A percentile compares a stretch with the other conserved stretches of the same genome.
These are phyloP conservation scores for Chlorella variabilis DNA, from an alignment of 163 green algal genomes.

Conservation along the genomic window DNA sequence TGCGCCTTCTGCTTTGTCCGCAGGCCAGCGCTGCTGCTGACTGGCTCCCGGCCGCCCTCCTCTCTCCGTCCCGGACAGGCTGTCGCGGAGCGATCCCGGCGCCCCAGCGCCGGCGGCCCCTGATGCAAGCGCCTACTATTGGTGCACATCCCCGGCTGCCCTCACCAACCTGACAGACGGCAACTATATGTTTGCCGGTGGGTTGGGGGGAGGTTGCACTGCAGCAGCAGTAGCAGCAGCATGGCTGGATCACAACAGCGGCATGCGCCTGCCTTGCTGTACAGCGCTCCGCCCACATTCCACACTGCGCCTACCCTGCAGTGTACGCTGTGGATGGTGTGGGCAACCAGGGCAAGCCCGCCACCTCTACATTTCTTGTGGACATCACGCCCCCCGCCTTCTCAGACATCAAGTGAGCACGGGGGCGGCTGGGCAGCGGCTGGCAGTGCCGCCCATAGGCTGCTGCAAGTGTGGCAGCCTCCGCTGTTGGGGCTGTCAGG, in stretches of 20 bases:
- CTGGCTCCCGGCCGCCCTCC: neutral
- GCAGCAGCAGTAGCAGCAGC: neutral
- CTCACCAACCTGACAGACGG: slow-evolving; percentile 51
- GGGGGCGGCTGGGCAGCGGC: too few species aligned
- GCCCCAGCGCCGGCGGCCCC: neutral
- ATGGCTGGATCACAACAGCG: neutral
- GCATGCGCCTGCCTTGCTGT: neutral
- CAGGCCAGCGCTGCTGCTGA: too few species aligned
- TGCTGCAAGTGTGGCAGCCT: too few species aligned
- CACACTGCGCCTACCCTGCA: too few species aligned
- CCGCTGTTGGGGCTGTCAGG: too few species aligned
- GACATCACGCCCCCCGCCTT: slow-evolving; percentile 53
- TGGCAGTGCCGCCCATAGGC: too few species aligned
- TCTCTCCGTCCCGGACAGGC: neutral
- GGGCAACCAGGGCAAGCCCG: slow-evolving; percentile 44
- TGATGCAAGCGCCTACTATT: neutral
- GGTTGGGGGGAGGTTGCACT: neutral
- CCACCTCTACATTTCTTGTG: slow-evolving; percentile 32
- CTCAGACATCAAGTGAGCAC: neutral
- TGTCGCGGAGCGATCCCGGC: neutral
- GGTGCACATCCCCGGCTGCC: slow-evolving; percentile 39
- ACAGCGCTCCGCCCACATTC: too few species aligned
- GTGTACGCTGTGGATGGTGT: slow-evolving; percentile 27
- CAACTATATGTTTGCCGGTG: slow-evolving; percentile 43
- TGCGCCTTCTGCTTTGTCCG: too few species aligned